These are phyloP conservation scores for Cornus kousa DNA, from an alignment of 148 eudicot genomes.

Conservation along the genomic window DNA sequence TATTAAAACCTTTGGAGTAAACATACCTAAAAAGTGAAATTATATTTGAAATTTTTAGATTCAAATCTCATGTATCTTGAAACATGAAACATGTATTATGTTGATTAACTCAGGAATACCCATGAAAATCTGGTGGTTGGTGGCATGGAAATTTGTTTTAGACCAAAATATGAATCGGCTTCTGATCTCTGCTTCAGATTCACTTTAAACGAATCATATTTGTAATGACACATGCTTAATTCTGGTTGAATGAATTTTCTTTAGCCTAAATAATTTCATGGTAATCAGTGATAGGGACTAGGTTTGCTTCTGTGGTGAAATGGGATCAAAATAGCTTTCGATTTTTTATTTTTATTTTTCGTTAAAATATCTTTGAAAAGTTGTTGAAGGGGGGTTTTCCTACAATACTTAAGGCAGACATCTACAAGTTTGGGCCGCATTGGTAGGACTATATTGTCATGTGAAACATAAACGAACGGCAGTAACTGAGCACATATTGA, in stretches of 20 bases:
- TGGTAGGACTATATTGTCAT: background rate
- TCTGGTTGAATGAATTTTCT: background rate
- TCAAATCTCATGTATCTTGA: background rate
- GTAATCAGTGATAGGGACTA: background rate
- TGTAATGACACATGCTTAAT: background rate
- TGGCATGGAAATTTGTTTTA: background rate
- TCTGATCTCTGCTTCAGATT: background rate
- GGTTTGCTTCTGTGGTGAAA: background rate
- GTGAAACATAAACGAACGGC: background rate
- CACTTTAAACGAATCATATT: no score
- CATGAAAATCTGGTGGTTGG: background rate
- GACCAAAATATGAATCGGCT: background rate
- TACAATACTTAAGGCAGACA: background rate
- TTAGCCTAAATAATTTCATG: background rate
- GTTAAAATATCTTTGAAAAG: background rate
- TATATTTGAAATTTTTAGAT: background rate
- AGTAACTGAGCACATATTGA: background rate
- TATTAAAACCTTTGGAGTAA: no score
- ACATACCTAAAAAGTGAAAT: background rate
- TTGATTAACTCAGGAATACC: background rate
- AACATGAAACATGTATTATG: background rate
- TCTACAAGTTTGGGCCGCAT: background rate
- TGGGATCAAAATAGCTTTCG: background rate
- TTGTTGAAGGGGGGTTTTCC: background rate
- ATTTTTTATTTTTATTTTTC: no score